Evolutionary conservation across 345 rosid species (phyloP).

Genomic region (Salix viminalis): DNA sequence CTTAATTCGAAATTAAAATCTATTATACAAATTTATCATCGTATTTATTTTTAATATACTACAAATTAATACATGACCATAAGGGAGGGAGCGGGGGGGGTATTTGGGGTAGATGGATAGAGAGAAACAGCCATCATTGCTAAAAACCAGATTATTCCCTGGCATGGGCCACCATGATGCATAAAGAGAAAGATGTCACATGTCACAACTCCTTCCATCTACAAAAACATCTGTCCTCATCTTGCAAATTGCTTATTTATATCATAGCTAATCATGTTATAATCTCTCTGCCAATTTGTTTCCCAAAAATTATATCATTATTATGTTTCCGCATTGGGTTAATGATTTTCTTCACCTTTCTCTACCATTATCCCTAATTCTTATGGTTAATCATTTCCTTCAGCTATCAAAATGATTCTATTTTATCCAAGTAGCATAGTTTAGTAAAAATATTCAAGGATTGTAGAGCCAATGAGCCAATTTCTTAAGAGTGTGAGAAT

Average conservation of each 20-base stretch:
- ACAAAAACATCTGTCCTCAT: constrained; percentile 32
- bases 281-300: constrained; percentile 27
- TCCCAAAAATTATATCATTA: constrained; percentile 13
- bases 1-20: too few relatives aligned
- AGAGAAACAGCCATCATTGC: constrained; percentile 35
- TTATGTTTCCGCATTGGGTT: background rate
- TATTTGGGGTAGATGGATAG: constrained; percentile 1
- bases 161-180: constrained; percentile 68
- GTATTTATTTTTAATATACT: too few relatives aligned
- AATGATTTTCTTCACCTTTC: background rate
- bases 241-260: constrained; percentile 30
- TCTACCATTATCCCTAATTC: constrained; percentile 18
- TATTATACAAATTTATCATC: too few relatives aligned
- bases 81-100: background rate
- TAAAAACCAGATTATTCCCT: constrained; percentile 62
- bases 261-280: constrained; percentile 14
- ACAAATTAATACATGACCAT: background rate
- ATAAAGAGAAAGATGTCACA: constrained; percentile 50
- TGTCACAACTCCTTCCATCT: constrained; percentile 34
- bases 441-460: too few relatives aligned
- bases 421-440: too few relatives aligned
- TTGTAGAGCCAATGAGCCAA: too few relatives aligned
- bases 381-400: constrained; percentile 24
- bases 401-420: constrained; percentile 13
- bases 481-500: too few relatives aligned